Evolutionary conservation across 2,329 filamentous ascomycete genomes (phyloP), one percentile per base, ranked within the genome.

Genomic region (Knoxdaviesia proteae): DNA sequence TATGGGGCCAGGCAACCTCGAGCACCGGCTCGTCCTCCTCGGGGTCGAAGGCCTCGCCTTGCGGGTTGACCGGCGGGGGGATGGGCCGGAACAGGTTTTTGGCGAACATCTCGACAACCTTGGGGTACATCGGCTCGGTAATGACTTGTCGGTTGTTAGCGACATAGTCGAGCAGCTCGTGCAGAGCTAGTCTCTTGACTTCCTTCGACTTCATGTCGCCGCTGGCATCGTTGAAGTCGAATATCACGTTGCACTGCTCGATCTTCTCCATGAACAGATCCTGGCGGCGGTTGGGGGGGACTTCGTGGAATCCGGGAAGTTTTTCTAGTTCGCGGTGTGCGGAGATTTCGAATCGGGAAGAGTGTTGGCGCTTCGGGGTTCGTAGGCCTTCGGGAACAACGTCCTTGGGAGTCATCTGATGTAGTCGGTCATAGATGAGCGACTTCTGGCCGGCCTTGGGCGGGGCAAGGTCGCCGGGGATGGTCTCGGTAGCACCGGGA

Each of bases 241-340:
- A 98, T 54, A 98, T 98, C 65, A 98, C 92, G 58, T 98, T 98
- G 68, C 90, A 98, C 60, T 98, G 90, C 54, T 96, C 90, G 52
- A 98, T 90, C 69, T 98, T 98, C 58, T 96, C 87, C 87, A 98
- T 94, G 63, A 98, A 98, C 11, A 98, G 73, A 52, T 96, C 88
- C 62, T 94, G 87, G 47, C 90, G 77, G 48, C 88, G 77, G 57
- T 93, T 93, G 10, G 90, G 90, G 7, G 88, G 82, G 31, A 96
- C 90, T 61, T 98, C 90, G 55, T 98, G 90, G 61, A 98, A 98
- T 34, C 90, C 90, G 1, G 90, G 88, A 30, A 98, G 69, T 63
- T 98, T 98, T 60, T 98, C 90, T 41, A 98, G 69, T 60, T 98
- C 90, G 54, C 90, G 77, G 58, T 96, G 87, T 48, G 92, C 84